Conservation (phyloP, 129 eudicot species). For the Pulicaria dysenterica region DNA sequence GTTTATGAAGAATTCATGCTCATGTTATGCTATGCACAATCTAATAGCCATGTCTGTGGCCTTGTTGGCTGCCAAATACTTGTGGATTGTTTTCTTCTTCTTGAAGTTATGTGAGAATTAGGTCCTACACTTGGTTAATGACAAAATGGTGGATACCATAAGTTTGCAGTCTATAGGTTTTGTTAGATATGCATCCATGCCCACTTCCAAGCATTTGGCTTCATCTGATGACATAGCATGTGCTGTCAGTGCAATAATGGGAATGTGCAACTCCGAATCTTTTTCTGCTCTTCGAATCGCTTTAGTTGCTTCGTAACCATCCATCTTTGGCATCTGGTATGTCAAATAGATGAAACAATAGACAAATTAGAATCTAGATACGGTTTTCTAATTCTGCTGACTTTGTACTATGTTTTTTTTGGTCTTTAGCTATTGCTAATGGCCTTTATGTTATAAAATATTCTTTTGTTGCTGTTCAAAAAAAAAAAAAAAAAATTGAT, state of each 20-base stretch:
- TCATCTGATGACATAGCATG: conserved; percentile 98
- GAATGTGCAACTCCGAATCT: conserved; percentile 59
- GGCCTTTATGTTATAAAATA: too few relatives aligned
- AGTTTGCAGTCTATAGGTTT: conserved; percentile 91
- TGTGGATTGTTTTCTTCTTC: background rate
- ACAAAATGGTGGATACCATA: conserved; percentile 89
- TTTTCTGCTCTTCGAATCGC: conserved; percentile 71
- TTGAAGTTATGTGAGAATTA: conserved; percentile 14
- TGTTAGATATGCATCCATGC: conserved; percentile 98
- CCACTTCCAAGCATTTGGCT: conserved; percentile 90
- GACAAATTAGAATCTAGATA: conserved; percentile 9
- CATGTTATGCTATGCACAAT: conserved; percentile 12
- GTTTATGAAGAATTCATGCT: conserved; percentile 6
- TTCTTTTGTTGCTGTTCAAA: too few relatives aligned
- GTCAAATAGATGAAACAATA: background rate
- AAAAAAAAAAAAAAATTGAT: too few relatives aligned
- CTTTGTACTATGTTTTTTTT: background rate
- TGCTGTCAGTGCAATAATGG: conserved; percentile 91
- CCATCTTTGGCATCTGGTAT: conserved; percentile 97
- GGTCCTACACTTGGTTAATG: conserved; percentile 55
- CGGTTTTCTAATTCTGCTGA: background rate
- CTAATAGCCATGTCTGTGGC: conserved; percentile 3
- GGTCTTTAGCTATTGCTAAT: too few relatives aligned
- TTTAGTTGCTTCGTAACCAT: conserved; percentile 95
- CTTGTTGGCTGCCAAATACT: conserved; percentile 10